Base-by-base conservation (phyloP, 2,329 filamentous ascomycete genomes). In the Scedosporium apiospermum region DNA sequence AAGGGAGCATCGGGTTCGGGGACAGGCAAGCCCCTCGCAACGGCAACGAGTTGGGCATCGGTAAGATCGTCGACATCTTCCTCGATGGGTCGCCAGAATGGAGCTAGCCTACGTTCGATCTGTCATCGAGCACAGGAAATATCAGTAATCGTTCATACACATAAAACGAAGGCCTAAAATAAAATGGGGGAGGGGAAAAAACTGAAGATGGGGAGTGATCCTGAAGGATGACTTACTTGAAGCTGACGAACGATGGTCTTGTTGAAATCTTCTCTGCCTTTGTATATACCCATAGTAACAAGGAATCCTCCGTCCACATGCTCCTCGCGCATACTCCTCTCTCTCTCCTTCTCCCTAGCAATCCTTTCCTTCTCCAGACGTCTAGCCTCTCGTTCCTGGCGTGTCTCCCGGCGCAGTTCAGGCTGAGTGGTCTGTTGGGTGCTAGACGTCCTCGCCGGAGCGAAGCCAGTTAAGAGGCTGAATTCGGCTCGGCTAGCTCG, bases 211-310 rank as follows among this genome's bases (percentile, higher is more conserved):
- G 10, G 51, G 10, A n/a, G 5, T 18, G 30, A 14, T n/a, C 21
- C 38, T 14, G 34, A 38, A 38, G 42, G 26, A 51, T 23, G 34
- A 69, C 77, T 70, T 82, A 96, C 92, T 88, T 95, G 93, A 62
- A 99, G 78, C 73, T 96, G 93, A 67, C 95, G 86, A 63, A 98
- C 93, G 58, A 91, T 80, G 18, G 84, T 78, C 74, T 98, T 98
- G 79, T 86, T 96, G 73, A 93, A 99, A 75, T 99, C 95, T 75
- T 99, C 95, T 0, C 86, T 79, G 0, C 93, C 93, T 23, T 91
- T 93, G 71, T 99, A 99, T 59, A 93, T 90, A 42, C 95, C 95
- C 71, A 96, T 85, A 0, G 95, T 99, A 38, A 99, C 95, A 58
- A 99, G 78, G 76, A 88, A 99, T 23, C 95, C 95, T 21, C 95